Evolutionary conservation across 495 filamentous ascomycete species (phyloP).

Genomic region (Cudoniella acicularis): DNA sequence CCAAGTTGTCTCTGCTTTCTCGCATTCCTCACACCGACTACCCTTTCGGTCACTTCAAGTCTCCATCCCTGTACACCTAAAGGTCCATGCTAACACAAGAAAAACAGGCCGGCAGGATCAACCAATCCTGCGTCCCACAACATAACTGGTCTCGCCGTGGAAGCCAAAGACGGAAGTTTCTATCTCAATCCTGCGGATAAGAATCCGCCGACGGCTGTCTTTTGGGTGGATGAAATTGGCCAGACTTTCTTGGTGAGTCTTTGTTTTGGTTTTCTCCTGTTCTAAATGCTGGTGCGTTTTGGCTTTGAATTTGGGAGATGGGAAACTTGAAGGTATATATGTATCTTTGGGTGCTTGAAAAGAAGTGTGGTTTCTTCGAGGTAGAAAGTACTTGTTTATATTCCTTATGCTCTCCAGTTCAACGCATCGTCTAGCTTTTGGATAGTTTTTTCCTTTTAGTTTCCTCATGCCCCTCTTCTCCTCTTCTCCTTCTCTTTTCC

Average conservation of each 20-base stretch:
- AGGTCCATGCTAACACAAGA: not conserved
- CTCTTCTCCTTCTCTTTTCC: too few relatives aligned
- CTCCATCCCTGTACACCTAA: not conserved
- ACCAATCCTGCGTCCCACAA: not conserved
- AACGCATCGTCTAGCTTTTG: too few relatives aligned
- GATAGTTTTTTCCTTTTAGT: too few relatives aligned
- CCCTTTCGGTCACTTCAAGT: not conserved
- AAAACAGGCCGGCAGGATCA: not conserved
- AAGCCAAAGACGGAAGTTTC: not conserved
- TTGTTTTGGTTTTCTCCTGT: not conserved
- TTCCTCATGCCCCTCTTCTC: too few relatives aligned
- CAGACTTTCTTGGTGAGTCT: not conserved
- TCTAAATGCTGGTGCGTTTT: not conserved
- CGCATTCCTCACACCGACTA: not conserved
- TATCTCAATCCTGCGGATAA: not conserved
- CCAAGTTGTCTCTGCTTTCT: not conserved
- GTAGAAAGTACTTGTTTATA: too few relatives aligned
- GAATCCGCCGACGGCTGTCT: not conserved
- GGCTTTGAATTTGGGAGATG: too few relatives aligned
- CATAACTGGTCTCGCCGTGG: not conserved
- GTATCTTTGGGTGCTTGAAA: too few relatives aligned
- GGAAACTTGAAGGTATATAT: too few relatives aligned
- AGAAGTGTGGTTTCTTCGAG: too few relatives aligned
- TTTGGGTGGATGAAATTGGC: constrained; percentile 1
- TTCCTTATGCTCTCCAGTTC: too few relatives aligned